Evolutionary conservation across 2,329 filamentous ascomycete genomes (phyloP).

Genomic region (Elsinoe necatrix): DNA sequence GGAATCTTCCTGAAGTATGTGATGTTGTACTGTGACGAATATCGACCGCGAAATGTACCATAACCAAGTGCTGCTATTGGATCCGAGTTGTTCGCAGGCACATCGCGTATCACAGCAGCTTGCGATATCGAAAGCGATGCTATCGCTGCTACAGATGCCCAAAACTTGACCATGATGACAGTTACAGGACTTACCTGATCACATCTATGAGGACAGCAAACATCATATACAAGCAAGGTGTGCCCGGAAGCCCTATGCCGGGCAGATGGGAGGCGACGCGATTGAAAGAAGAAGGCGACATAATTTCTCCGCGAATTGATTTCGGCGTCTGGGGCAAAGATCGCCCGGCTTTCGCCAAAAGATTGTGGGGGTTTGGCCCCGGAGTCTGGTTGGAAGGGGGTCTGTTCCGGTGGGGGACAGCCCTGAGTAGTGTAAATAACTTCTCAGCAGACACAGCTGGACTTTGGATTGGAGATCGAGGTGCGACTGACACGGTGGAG

Average conservation of each 20-base stretch:
- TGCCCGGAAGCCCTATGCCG: background rate
- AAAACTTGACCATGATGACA: background rate
- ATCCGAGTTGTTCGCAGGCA: background rate
- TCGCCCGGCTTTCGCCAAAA: background rate
- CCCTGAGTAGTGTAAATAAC: no score
- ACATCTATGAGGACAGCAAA: background rate
- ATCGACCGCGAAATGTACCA: conserved; percentile 18
- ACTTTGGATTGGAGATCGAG: no score
- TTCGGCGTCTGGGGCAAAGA: background rate
- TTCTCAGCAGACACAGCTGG: no score
- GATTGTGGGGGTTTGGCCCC: background rate
- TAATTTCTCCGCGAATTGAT: conserved; percentile 12
- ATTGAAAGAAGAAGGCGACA: conserved; percentile 5
- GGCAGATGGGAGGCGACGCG: background rate
- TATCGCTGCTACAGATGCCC: no score
- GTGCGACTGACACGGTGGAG: no score
- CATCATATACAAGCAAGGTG: background rate
- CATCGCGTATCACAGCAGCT: background rate
- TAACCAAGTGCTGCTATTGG: conserved; percentile 16
- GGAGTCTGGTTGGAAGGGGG: background rate
- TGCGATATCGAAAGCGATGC: background rate
- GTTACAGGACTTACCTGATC: background rate
- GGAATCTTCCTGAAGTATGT: conserved; percentile 52
- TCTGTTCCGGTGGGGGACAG: background rate
- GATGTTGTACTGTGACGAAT: conserved; percentile 17